Evolutionary conservation across 495 filamentous ascomycete species (phyloP), one percentile per base, ranked within the genome.

Genomic region (Penicillium lividum): DNA sequence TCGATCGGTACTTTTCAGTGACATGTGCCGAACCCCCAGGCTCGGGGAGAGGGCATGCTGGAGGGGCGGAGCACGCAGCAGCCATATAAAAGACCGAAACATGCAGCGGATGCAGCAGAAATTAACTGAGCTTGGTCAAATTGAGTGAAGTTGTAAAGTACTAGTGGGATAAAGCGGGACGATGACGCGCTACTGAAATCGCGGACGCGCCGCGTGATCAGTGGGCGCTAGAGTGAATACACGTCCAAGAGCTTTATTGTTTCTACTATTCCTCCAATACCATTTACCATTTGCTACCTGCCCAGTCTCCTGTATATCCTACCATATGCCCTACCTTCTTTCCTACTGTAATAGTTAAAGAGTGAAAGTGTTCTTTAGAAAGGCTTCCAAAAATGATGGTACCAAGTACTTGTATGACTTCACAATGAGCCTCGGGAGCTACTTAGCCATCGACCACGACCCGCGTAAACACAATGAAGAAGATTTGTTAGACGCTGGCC

Each of bases 41-140:
- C 65, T 56, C 58, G 54, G 57, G 63, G 56, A 34, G 63, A 64
- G 59, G 64, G 64, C 67, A 78, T 77, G 67, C 51, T 68, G 71
- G 56, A 62, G 47, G 59, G 58, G 60, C 55, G 54, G 63, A 60
- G 64, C 67, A 59, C 63, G 67, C 64, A 61, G 64, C 51, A 66
- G 62, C 57, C 61, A 67, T 51, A 53, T 27, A 53, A 63, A 59
- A 59, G 55, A 59, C 53, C 65, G 65, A 68, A 61, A 73, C 75
- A 78, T 78, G 56, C 73, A 74, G 73, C 61, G 58, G 62, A 43
- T 50, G 57, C 36, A 53, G 7, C 10, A 53, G 53, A 53, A 16
- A 36, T 29, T 25, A 31, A 27, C 43, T 15, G 30, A 25, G 34
- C 28, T 49, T n/a, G 51, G 5, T 4, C 15, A 25, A 31, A 34